Percentiles rank a stretch among this genome's conserved stretches.
Evolutionary conservation across 2,329 filamentous ascomycete species (phyloP).

Genomic region (Ambrosiella xylebori): DNA sequence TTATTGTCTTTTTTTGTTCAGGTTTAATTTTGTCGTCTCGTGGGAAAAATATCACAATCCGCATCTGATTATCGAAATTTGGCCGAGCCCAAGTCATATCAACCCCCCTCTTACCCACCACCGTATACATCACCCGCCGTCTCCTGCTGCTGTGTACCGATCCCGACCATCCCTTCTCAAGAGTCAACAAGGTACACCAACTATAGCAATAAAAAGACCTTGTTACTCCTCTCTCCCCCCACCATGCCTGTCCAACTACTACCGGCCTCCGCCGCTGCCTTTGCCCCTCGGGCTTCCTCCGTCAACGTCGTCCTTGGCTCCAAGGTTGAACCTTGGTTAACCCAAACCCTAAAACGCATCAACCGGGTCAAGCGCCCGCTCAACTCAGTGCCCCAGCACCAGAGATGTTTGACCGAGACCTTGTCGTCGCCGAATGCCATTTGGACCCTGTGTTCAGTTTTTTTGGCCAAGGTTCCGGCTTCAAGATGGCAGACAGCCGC

Average conservation of each 20-base stretch:
- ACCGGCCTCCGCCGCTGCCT: constrained; percentile 88
- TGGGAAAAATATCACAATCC: constrained; percentile 11
- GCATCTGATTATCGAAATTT: not conserved
- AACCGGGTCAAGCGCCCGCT: constrained; percentile 92
- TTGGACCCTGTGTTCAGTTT: constrained; percentile 84
- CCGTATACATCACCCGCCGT: not conserved
- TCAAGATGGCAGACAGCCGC: constrained; percentile 52
- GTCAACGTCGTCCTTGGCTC: constrained; percentile 88
- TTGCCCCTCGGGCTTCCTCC: constrained; percentile 74
- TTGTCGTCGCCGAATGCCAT: constrained; percentile 79
- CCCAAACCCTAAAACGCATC: constrained; percentile 88
- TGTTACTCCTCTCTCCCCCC: constrained; percentile 17
- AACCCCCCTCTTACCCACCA: not conserved
- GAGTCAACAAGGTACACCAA: constrained; percentile 10
- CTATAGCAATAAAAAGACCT: constrained; percentile 10
- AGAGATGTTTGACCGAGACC: constrained; percentile 85
- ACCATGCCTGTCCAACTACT: constrained; percentile 74
- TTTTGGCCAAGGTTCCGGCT: constrained; percentile 80
- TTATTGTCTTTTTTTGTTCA: constrained; percentile 15
- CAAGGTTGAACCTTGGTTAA: constrained; percentile 93
- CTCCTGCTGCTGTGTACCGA: not conserved
- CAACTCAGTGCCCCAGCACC: constrained; percentile 92
- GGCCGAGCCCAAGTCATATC: not conserved
- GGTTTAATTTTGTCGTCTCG: constrained; percentile 17
- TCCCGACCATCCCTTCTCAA: not conserved